Evolutionary conservation across 2,329 filamentous ascomycete species (phyloP), one percentile per base, ranked within the genome.

Genomic region (Phialocephala sp.): DNA sequence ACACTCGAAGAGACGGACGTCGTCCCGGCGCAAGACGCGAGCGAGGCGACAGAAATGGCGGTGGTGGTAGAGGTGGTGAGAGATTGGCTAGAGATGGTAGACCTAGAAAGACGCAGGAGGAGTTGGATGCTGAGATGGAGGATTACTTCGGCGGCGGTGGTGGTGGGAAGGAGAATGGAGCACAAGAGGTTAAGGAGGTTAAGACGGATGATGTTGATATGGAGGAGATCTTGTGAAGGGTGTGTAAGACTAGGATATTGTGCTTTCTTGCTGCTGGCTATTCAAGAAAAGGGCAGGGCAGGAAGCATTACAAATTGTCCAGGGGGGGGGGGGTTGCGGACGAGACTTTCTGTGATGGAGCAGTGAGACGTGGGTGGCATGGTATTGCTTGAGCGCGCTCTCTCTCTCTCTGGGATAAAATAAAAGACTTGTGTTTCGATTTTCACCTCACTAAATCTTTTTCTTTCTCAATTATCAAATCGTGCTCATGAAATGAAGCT

Each of bases 121-220:
- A 97, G 77, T 83, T 97, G 47, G 94, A 97, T 77, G 92, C 92
- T n/a, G 94, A 97, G 80, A 97, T 97, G 94, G 93, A 90, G 36
- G 92, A 97, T 76, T 97, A 97, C 78, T 97, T 93, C 82, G 89
- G 85, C 36, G 77, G 74, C n/a, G 80, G 76, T 27, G 77, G 74
- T n/a, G 80, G 78, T 45, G 80, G 76, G 27, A 78, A 75, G 41
- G 80, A 76, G 27, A 78, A 74, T 72, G 71, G 60, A 60, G 64
- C 71, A n/a, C 73, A 72, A 8, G 73, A 77, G 32, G 75, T 74
- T 57, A 74, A 75, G 20, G 72, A 77, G 35, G 72, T 79, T 63
- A 74, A 74, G 14, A 69, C 69, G 18, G 68, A 72, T 20, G 80
- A 78, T 45, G 87, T 88, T 63, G 88, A 91, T 76, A 81, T 91